Conservation (phyloP, 2,329 filamentous ascomycete genomes). For the Aphanoascus verrucosus region DNA sequence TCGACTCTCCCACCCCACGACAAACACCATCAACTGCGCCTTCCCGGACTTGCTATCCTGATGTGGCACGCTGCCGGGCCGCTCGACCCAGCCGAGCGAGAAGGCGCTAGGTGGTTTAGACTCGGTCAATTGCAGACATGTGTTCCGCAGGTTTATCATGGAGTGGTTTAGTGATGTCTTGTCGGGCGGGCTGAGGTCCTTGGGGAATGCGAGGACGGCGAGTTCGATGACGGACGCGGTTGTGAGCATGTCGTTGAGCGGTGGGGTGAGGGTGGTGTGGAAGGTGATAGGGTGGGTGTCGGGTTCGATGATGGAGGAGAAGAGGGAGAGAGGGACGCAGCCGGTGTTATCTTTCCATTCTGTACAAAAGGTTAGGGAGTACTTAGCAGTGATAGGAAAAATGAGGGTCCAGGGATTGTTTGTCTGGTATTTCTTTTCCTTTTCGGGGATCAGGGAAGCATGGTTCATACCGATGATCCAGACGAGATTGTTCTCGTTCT, state of each 20-base stretch:
- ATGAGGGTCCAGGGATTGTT: neutral
- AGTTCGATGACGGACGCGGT: conserved; percentile 42
- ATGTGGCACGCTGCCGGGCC: conserved; percentile 25
- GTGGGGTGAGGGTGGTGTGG: conserved; percentile 24
- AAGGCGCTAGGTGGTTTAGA: conserved; percentile 21
- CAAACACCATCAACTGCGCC: conserved; percentile 35
- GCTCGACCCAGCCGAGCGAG: conserved; percentile 29
- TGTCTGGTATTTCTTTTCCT: neutral
- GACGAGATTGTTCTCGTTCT: conserved; percentile 28
- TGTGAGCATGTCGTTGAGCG: conserved; percentile 17
- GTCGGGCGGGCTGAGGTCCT: conserved; percentile 23
- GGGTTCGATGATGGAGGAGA: conserved; percentile 1
- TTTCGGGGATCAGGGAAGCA: neutral
- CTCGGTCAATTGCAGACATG: conserved; percentile 23
- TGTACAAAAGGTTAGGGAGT: neutral
- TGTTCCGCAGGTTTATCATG: conserved; percentile 31
- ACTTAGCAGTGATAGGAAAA: neutral
- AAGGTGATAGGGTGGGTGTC: conserved; percentile 13
- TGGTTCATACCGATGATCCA: conserved; percentile 29
- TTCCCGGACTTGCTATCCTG: conserved; percentile 32
- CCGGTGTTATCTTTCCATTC: conserved; percentile 14
- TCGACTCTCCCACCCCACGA: conserved; percentile 44
- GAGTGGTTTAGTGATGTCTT: conserved; percentile 24
- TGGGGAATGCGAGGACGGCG: conserved; percentile 35
- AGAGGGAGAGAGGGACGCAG: conserved; percentile 3